A percentile compares a stretch with the other conserved stretches of the same genome.
Conservation (phyloP, 257 asterid genomes). For the Linaria vulgaris region DNA sequence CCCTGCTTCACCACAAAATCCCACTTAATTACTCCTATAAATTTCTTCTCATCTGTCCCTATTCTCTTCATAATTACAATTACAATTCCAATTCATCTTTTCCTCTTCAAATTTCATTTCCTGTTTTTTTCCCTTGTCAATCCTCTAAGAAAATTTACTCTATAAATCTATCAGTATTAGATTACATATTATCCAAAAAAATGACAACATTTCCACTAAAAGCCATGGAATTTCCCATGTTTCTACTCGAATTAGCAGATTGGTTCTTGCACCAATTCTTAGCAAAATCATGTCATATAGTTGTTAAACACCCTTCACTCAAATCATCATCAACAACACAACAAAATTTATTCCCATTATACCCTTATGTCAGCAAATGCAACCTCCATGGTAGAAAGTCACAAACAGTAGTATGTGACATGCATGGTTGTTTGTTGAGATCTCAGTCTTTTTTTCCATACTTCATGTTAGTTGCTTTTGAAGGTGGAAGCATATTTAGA, state of each 20-base stretch:
- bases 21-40: conserved; percentile 48
- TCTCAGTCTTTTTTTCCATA: conserved; percentile 72
- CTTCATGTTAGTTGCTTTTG: conserved; percentile 94
- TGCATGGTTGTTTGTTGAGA: conserved; percentile 48
- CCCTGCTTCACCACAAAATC: conserved; percentile 15
- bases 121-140: background rate
- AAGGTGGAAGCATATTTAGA: conserved; percentile 76
- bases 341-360: conserved; percentile 23
- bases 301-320: conserved; percentile 45
- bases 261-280: conserved; percentile 61
- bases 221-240: conserved; percentile 64
- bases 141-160: no score
- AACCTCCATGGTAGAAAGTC: conserved; percentile 27
- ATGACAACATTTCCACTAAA: conserved; percentile 37
- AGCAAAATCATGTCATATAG: conserved; percentile 60
- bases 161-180: no score
- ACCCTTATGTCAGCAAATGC: conserved; percentile 49
- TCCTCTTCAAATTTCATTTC: background rate
- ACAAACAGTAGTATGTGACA: conserved; percentile 61
- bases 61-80: conserved; percentile 31
- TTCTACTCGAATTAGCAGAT: conserved; percentile 48
- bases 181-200: background rate
- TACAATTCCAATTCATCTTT: background rate
- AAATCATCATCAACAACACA: conserved; percentile 35
- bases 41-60: conserved; percentile 35